Evolutionary conservation across 441 rosid genomes (phyloP).

Genomic region (Gossypium laxum): DNA sequence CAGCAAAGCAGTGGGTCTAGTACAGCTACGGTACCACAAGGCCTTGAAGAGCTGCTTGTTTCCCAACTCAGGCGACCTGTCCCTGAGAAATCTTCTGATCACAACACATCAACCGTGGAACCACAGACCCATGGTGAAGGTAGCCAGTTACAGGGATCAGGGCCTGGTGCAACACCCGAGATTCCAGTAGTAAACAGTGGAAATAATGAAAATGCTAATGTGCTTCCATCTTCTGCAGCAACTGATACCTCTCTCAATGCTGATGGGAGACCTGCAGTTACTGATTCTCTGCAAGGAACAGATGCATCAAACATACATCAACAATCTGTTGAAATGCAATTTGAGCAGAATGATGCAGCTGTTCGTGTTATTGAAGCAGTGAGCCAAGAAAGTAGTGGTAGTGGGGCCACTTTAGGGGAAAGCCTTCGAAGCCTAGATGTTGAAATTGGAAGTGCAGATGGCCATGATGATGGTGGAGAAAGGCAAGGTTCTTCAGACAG

Average conservation of each 20-base stretch:
- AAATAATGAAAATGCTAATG: conserved; percentile 37
- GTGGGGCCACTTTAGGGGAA: conserved; percentile 96
- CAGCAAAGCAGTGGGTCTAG: conserved; percentile 71
- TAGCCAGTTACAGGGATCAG: conserved; percentile 42
- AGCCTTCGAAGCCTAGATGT: conserved; percentile 97
- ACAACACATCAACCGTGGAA: conserved; percentile 36
- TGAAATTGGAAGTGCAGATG: conserved; percentile 99
- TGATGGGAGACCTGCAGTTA: conserved; percentile 38
- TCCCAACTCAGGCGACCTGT: conserved; percentile 76
- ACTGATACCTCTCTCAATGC: conserved; percentile 37
- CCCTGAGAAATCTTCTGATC: conserved; percentile 54
- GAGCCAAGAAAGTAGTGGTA: conserved; percentile 96
- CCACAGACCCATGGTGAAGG: conserved; percentile 42
- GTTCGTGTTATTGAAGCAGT: conserved; percentile 94
- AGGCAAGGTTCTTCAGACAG: conserved; percentile 78
- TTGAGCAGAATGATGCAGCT: conserved; percentile 75
- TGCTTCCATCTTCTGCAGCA: conserved; percentile 37
- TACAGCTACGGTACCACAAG: conserved; percentile 67
- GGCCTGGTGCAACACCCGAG: conserved; percentile 37
- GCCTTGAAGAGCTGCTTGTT: conserved; percentile 88
- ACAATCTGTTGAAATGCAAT: conserved; percentile 77
- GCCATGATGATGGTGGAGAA: conserved; percentile 93
- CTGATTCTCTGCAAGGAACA: conserved; percentile 36
- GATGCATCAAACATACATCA: conserved; percentile 33
- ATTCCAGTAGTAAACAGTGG: conserved; percentile 40